Conservation (phyloP, 2,329 filamentous ascomycete species). For the Chaetothyriales sp. region DNA sequence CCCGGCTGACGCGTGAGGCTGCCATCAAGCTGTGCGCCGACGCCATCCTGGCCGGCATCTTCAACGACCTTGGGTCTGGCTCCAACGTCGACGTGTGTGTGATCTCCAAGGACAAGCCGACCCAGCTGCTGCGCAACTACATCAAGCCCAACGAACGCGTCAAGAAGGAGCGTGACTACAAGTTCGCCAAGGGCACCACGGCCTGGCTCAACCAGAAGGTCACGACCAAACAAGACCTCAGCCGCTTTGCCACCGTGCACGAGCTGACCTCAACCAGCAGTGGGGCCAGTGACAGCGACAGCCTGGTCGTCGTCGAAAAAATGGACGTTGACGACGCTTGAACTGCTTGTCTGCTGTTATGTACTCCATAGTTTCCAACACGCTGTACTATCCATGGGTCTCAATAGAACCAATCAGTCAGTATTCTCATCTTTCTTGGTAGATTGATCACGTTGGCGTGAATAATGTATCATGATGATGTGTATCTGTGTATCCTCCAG, state of each 20-base stretch:
- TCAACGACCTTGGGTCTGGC: constrained; percentile 92
- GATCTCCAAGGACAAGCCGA: constrained; percentile 91
- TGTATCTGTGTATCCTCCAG: no score
- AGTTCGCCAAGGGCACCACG: constrained; percentile 81
- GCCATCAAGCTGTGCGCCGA: constrained; percentile 72
- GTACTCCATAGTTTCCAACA: neutral
- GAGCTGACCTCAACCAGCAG: constrained; percentile 44
- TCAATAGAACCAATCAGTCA: neutral
- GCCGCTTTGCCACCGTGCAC: constrained; percentile 83
- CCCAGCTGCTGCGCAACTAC: constrained; percentile 70
- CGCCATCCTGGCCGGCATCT: constrained; percentile 91
- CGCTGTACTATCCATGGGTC: neutral
- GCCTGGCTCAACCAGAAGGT: constrained; percentile 92
- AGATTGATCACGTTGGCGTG: no score
- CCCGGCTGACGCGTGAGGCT: constrained; percentile 57
- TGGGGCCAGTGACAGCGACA: constrained; percentile 41
- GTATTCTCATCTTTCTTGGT: neutral
- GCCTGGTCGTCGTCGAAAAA: constrained; percentile 40
- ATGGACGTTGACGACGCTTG: constrained; percentile 45
- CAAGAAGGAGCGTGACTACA: constrained; percentile 85
- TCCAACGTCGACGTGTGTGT: constrained; percentile 95
- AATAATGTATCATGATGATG: no score
- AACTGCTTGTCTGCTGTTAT: neutral
- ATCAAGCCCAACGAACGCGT: constrained; percentile 83
- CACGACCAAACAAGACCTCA: constrained; percentile 83